Base-by-base conservation (phyloP, 2,329 filamentous ascomycete species). In the Fusarium sp. region DNA sequence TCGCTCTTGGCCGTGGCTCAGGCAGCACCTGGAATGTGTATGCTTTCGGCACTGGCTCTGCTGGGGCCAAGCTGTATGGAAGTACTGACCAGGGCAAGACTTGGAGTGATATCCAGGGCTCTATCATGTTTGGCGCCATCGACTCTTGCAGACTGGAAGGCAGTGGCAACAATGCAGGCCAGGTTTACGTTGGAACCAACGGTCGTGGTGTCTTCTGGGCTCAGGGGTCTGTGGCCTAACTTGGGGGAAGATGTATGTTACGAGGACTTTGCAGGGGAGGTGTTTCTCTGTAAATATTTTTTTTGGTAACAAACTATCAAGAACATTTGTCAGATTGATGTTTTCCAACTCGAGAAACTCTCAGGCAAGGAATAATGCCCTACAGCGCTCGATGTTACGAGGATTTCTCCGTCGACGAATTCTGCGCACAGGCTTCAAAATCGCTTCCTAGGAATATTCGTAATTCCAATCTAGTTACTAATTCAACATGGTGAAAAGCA, bases 121-220 rank as follows among this genome's bases (percentile, higher is more conserved):
- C 69, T 29, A 60, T 42, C 7, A 84, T 86, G 20, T 87, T 88
- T 60, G 86, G 86, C 0, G 75, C 83, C 2, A 83, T 87, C 36
- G 79, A 82, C n/a, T 75, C 78, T 17, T 81, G 80, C 59, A 81
- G 77, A 36, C 71, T 88, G 2, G 82, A 81, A 0, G 86, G 86
- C 2, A 87, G 85, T 62, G 84, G 81, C 2, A 88, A 87, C 64
- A 81, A 81, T 9, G 82, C 83, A 4, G 82, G 82, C 2, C 80
- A 85, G 61, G 85, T 88, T 0, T 88, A 87, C 53, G 85, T 87
- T 17, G 86, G 86, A 0, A 87, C 86, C 3, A 87, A 87, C 62
- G 86, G 86, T 0, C 82, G 85, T 2, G 85, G 86, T 16, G 85
- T 86, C 6, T 81, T 87, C 24, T 63, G 72, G 72, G 72, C 40